Conservation (phyloP, 495 filamentous ascomycete species). For the Penicillium canescens region DNA sequence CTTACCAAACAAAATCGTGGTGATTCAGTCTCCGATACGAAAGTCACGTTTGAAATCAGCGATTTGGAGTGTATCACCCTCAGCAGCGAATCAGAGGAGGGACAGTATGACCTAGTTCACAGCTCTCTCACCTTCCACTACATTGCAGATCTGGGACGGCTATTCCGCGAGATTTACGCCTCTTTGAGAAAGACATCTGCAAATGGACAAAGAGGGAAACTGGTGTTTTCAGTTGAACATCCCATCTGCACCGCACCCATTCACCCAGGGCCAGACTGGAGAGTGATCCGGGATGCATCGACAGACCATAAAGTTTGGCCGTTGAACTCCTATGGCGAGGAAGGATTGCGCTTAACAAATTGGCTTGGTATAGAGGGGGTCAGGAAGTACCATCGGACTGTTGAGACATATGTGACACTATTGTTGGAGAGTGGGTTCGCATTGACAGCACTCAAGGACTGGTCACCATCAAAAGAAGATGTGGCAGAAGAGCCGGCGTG, state of each 20-base stretch:
- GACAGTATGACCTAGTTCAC: slow-evolving; percentile 19
- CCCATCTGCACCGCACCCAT: slow-evolving; percentile 21
- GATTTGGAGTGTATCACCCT: slow-evolving; percentile 7
- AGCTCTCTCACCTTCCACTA: slow-evolving; percentile 27
- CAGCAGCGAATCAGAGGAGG: neutral
- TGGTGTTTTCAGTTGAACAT: slow-evolving; percentile 27
- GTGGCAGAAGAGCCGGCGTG: slow-evolving; percentile 15
- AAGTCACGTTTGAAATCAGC: neutral
- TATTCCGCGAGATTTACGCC: slow-evolving; percentile 12
- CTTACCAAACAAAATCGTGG: too few relatives aligned
- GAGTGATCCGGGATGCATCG: neutral
- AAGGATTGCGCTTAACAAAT: slow-evolving; percentile 18
- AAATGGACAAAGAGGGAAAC: neutral
- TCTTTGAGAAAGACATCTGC: slow-evolving; percentile 3
- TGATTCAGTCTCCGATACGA: too few relatives aligned
- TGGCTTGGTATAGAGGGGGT: slow-evolving; percentile 25
- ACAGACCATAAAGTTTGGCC: slow-evolving; percentile 14
- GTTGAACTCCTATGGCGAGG: slow-evolving; percentile 22
- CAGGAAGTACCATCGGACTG: slow-evolving; percentile 27
- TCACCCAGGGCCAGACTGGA: slow-evolving; percentile 12
- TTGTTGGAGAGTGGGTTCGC: slow-evolving; percentile 21
- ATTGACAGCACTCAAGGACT: slow-evolving; percentile 24
- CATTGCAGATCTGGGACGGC: slow-evolving; percentile 14
- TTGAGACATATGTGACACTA: slow-evolving; percentile 21
- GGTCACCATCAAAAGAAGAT: slow-evolving; percentile 15